phyloP scores from a whole-genome alignment of 306 rosid species.

The Prunus armeniaca region DNA sequence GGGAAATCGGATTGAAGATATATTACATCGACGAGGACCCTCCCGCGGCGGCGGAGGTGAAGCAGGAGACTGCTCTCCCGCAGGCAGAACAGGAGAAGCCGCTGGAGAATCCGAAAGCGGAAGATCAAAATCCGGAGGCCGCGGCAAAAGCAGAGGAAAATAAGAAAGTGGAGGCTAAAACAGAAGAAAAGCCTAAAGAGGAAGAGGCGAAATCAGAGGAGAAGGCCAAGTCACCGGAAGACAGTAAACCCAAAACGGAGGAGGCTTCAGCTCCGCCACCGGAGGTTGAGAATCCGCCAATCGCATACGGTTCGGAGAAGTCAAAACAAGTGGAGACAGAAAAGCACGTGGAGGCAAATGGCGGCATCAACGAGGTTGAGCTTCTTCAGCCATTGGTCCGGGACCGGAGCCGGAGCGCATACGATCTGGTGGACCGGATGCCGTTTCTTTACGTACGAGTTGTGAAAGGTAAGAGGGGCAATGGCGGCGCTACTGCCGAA shows the following conservation, averaged over 20 bases:
- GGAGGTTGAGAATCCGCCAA: slow-evolving; percentile 39
- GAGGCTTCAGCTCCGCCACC: slow-evolving; percentile 11
- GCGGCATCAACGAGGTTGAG: slow-evolving; percentile 39
- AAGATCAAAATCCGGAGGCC: slow-evolving; percentile 22
- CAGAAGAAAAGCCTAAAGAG: slow-evolving; percentile 12
- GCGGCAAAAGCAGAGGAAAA: background rate
- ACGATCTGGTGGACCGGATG: slow-evolving; percentile 74
- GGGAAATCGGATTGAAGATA: slow-evolving; percentile 68
- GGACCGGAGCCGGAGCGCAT: slow-evolving; percentile 48
- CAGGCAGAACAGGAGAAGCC: slow-evolving; percentile 31
- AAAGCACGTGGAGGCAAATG: background rate
- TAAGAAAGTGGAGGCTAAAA: slow-evolving; percentile 29
- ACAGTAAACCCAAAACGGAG: slow-evolving; percentile 6
- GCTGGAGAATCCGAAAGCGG: slow-evolving; percentile 20
- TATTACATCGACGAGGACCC: slow-evolving; percentile 61
- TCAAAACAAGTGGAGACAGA: slow-evolving; percentile 9
- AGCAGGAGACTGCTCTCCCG: slow-evolving; percentile 1
- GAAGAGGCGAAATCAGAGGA: slow-evolving; percentile 14
- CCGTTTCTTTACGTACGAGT: slow-evolving; percentile 68
- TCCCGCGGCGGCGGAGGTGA: slow-evolving; percentile 32
- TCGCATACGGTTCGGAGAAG: slow-evolving; percentile 35
- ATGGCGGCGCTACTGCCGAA: background rate
- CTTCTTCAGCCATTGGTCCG: slow-evolving; percentile 50
- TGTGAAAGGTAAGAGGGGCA: slow-evolving; percentile 52
- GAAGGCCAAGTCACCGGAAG: slow-evolving; percentile 8